Evolutionary conservation across 352 stramenopile genomes (phyloP).

Genomic region (Globisporangium ultimum): DNA sequence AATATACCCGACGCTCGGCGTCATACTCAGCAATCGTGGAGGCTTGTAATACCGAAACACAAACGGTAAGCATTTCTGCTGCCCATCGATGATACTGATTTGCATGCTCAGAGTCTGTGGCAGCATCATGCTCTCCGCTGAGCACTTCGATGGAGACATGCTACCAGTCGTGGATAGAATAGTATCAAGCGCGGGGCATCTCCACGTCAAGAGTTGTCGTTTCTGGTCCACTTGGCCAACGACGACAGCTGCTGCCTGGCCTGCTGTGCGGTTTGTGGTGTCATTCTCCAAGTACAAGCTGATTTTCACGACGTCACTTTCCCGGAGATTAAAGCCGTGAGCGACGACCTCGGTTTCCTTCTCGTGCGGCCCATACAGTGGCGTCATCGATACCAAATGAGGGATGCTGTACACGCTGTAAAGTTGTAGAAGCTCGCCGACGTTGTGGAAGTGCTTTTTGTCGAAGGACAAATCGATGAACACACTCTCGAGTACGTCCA

Average conservation of each 20-base stretch:
- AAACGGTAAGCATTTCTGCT: constrained; percentile 46
- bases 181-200: constrained; percentile 35
- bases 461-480: constrained; percentile 62
- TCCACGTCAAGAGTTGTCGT: constrained; percentile 45
- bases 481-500: constrained; percentile 26
- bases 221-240: constrained; percentile 38
- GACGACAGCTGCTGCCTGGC: constrained; percentile 17
- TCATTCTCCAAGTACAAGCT: constrained; percentile 28
- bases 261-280: neutral
- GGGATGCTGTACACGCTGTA: constrained; percentile 65
- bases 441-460: constrained; percentile 33
- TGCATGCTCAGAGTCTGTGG: constrained; percentile 38
- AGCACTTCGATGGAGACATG: constrained; percentile 5
- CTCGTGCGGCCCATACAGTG: constrained; percentile 43
- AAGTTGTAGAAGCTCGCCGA: constrained; percentile 43
- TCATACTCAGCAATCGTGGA: constrained; percentile 47
- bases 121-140: constrained; percentile 41
- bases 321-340: constrained; percentile 32
- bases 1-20: constrained; percentile 49
- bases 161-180: neutral
- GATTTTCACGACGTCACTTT: constrained; percentile 41
- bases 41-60: constrained; percentile 56
- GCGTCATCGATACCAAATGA: constrained; percentile 35
- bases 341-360: constrained; percentile 47
- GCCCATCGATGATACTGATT: constrained; percentile 53